Conservation (phyloP, 768 basidiomycete genomes). For the Pisolithus albus region DNA sequence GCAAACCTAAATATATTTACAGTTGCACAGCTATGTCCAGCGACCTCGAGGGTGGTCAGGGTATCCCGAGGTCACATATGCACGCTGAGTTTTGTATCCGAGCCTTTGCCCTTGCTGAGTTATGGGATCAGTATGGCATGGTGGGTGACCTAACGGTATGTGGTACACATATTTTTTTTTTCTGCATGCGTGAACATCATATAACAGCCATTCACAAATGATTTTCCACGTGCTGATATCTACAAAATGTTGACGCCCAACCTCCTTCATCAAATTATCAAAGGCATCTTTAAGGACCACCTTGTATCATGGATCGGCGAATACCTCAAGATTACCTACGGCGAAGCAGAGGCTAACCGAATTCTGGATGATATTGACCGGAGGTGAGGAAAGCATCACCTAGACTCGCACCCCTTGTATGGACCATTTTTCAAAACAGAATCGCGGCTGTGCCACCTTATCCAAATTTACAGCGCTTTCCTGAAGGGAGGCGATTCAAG, state of each 20-base stretch:
- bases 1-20: neutral
- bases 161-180: neutral
- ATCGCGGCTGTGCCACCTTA: neutral
- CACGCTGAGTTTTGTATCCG: neutral
- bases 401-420: too few species aligned
- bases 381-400: too few species aligned
- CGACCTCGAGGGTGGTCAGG: neutral
- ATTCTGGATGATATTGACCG: slow-evolving; percentile 3
- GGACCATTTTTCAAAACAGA: neutral
- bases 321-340: slow-evolving; percentile 1
- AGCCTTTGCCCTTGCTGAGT: neutral
- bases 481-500: slow-evolving; percentile 11
- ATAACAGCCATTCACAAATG: neutral
- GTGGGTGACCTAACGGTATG: neutral
- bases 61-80: neutral
- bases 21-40: neutral
- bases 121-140: neutral
- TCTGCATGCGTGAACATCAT: neutral
- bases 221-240: neutral
- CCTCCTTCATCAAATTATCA: slow-evolving; percentile 8
- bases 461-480: slow-evolving; percentile 7
- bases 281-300: slow-evolving; percentile 11
- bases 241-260: neutral
- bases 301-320: slow-evolving; percentile 7
- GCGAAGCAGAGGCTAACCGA: neutral